Evolutionary conservation across 2,329 filamentous ascomycete species (phyloP).

Genomic region (Aspergillus sp.): DNA sequence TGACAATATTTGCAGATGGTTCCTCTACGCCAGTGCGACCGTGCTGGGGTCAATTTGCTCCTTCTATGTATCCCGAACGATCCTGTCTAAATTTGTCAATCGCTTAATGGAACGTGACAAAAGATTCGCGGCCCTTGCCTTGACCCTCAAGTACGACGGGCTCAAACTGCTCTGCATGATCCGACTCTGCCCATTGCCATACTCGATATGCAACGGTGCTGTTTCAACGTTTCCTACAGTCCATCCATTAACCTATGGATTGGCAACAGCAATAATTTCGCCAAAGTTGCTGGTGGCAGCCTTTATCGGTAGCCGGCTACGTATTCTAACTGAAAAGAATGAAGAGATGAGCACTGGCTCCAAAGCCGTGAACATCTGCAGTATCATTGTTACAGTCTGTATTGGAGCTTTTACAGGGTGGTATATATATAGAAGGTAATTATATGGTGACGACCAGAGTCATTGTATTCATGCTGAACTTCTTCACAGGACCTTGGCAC

Average conservation of each 20-base stretch:
- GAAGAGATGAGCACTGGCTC: conserved; percentile 76
- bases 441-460: neutral
- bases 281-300: conserved; percentile 89
- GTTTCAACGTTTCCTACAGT: conserved; percentile 91
- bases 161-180: conserved; percentile 87
- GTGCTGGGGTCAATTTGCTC: conserved; percentile 71
- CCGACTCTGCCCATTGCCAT: conserved; percentile 85
- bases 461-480: neutral
- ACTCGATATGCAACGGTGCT: conserved; percentile 89
- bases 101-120: conserved; percentile 75
- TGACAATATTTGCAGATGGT: conserved; percentile 60
- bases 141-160: conserved; percentile 87
- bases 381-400: conserved; percentile 66
- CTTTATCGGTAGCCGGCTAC: conserved; percentile 83
- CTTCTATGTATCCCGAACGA: conserved; percentile 74
- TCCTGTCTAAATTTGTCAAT: conserved; percentile 75
- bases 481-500: conserved; percentile 39
- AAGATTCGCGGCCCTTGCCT: conserved; percentile 79
- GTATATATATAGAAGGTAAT: conserved; percentile 71
- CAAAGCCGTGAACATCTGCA: conserved; percentile 77
- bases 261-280: conserved; percentile 75
- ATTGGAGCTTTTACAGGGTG: conserved; percentile 73
- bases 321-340: conserved; percentile 74
- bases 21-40: conserved; percentile 73
- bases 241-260: conserved; percentile 65